phyloP scores from a whole-genome alignment of 2,329 filamentous ascomycete species.

The Ophiostoma quercus region DNA sequence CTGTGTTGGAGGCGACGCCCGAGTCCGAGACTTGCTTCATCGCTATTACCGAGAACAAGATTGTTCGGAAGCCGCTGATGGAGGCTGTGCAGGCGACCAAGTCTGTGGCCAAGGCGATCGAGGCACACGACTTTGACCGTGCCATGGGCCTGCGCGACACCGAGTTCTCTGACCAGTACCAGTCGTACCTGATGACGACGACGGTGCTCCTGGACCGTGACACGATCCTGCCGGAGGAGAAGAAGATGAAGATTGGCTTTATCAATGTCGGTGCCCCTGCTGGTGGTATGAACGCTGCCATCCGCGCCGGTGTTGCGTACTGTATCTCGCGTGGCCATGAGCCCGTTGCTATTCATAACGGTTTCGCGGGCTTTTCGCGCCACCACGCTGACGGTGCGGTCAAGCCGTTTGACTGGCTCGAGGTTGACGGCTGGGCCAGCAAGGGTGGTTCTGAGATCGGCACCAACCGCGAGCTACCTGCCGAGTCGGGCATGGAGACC shows the following conservation, averaged over 20 bases:
- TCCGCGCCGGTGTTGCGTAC: conserved; percentile 87
- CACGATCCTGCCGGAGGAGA: conserved; percentile 56
- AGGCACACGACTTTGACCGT: conserved; percentile 75
- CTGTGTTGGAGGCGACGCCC: conserved; percentile 81
- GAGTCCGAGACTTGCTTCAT: conserved; percentile 91
- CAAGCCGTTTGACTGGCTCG: conserved; percentile 82
- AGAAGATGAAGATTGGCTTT: conserved; percentile 90
- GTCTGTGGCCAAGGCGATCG: conserved; percentile 74
- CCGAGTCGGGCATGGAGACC: conserved; percentile 74
- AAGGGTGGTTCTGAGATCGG: conserved; percentile 97
- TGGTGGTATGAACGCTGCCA: conserved; percentile 96
- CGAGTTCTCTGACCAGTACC: conserved; percentile 90
- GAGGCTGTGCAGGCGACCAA: conserved; percentile 84
- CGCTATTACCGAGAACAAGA: conserved; percentile 96
- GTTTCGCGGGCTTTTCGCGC: conserved; percentile 86
- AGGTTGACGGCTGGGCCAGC: conserved; percentile 92
- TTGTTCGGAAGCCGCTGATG: conserved; percentile 81
- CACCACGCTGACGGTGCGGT: conserved; percentile 87
- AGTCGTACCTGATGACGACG: conserved; percentile 86
- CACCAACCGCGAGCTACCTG: conserved; percentile 88
- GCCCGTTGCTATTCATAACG: conserved; percentile 89
- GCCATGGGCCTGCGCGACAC: conserved; percentile 87
- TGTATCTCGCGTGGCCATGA: conserved; percentile 89
- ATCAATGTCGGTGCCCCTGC: conserved; percentile 95
- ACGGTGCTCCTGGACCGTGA: conserved; percentile 66